Evolutionary conservation across 129 eudicot species (phyloP), one percentile per base, ranked within the genome.

Genomic region (Solidago caesia): DNA sequence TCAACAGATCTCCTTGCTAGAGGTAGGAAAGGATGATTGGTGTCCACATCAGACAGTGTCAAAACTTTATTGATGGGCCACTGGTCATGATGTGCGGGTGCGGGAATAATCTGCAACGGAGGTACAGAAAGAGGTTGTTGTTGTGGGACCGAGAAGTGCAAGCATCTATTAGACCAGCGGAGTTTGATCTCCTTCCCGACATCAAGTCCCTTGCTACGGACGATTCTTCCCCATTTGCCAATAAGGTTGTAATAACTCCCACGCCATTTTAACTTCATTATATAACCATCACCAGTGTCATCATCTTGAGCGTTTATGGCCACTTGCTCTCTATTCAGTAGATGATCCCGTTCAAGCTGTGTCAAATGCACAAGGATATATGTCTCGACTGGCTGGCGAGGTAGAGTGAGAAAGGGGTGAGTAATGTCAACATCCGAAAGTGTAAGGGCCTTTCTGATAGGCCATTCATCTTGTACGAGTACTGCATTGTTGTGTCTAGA

Each of bases 201-300:
- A 63, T 87, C 89, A 53, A 90, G 93, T 58, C 87, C 88, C 74
- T 90, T 90, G 64, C 82, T 79, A 43, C 93, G 93, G n/a, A 90
- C 91, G 46, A 90, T 85, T 75, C 77, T 82, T 10, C 96, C 96
- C 96, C 96, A 89, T 68, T 87, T 89, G 0, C 96, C 96, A 64
- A 89, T 89, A 44, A 89, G 87, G 73, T 87, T 87, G 72, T 84
- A 89, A 39, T 87, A 89, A 70, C 96, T 89, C 75, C 96, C 96
- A 55, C 96, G 92, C 96, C 96, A 90, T 74, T 90, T 90, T 68
- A 90, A 45, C 74, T 90, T 90, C 96, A 87, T 90, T 7, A 84
- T 46, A 63, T 88, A 85, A 55, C 68, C 75, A 58, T 90, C 96
- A 61, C 92, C 91, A 26, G 91, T 90, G 78, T 87, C 96, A 55